These are phyloP conservation scores for Musa beccarii DNA, from an alignment of 176 grass and related monocot genomes.

Conservation along the genomic window DNA sequence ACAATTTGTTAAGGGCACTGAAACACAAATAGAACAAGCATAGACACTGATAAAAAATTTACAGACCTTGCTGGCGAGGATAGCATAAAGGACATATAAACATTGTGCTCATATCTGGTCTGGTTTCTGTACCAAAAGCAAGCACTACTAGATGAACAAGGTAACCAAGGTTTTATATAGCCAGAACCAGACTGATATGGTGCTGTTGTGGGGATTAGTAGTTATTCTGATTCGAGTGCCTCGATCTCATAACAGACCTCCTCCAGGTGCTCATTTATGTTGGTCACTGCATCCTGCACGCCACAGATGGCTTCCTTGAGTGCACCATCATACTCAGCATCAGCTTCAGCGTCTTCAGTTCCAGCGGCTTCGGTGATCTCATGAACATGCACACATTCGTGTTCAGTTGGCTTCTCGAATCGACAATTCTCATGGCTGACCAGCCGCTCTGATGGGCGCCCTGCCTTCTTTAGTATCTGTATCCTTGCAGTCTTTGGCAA, in stretches of 20 bases:
- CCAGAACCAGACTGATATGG: background rate
- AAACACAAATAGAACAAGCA: too few relatives aligned
- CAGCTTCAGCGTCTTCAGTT: conserved; percentile 65
- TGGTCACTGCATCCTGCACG: conserved; percentile 62
- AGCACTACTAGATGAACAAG: background rate
- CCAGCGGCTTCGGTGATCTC: conserved; percentile 76
- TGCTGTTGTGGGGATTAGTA: background rate
- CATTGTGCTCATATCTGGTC: background rate
- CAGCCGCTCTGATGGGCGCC: conserved; percentile 61
- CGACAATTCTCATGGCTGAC: conserved; percentile 58
- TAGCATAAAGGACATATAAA: background rate
- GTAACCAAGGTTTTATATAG: background rate
- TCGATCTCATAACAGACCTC: conserved; percentile 82
- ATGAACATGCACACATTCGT: conserved; percentile 62
- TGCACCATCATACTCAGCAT: conserved; percentile 47
- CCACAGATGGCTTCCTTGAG: conserved; percentile 80
- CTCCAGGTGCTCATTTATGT: conserved; percentile 78
- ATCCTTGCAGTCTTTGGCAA: conserved; percentile 50
- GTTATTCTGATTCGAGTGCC: conserved; percentile 39
- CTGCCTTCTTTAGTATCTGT: conserved; percentile 82
- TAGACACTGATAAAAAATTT: too few relatives aligned
- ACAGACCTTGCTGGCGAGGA: too few relatives aligned
- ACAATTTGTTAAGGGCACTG: too few relatives aligned
- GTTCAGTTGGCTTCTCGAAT: conserved; percentile 30
- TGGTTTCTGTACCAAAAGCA: background rate